Evolutionary conservation across 345 rosid species (phyloP), one percentile per base, ranked within the genome.

Genomic region (Lumnitzera littorea): DNA sequence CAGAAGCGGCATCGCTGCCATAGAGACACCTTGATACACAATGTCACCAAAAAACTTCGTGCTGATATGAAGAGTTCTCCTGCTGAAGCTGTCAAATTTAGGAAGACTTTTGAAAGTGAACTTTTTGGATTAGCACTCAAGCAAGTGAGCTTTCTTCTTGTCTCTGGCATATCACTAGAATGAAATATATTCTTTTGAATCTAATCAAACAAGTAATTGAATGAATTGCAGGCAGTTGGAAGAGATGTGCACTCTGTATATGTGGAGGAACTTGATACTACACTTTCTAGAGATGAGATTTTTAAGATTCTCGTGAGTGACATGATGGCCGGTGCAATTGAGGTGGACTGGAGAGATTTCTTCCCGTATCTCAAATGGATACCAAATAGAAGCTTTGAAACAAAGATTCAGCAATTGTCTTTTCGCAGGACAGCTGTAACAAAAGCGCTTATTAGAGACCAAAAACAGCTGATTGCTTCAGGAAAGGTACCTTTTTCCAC

Each of bases 271-370:
- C 78, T 94, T 2, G 81, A 82, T 55, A 60, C 62, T 60, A 76
- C 85, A 52, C 63, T 90, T 65, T 78, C 87, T 8, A 83, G 74
- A 71, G 70, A 80, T 20, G 85, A 84, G 56, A 77, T 90, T 48
- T 76, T 71, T 53, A 67, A 73, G 58, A 57, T 74, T 61, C 63
- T 90, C 58, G 97, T 90, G 50, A 62, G 57, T 55, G 97, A 87
- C 63, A 76, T 83, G 72, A 87, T 94, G 91, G 87, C 76, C 20
- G 96, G 91, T 15, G 95, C 95, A 5, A 64, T 90, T 53, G 96
- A 84, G 36, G 97, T 90, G 55, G 96, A 94, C 53, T 90, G 97
- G 96, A 83, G 97, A 62, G 99, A 90, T 67, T 94, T 89, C 84
- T 94, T 94, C 74, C 96, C 97, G 0, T 87, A 84, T 72, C 56